These are phyloP conservation scores for Rhododendron vialii DNA, from an alignment of 148 eudicot species.

Conservation along the genomic window DNA sequence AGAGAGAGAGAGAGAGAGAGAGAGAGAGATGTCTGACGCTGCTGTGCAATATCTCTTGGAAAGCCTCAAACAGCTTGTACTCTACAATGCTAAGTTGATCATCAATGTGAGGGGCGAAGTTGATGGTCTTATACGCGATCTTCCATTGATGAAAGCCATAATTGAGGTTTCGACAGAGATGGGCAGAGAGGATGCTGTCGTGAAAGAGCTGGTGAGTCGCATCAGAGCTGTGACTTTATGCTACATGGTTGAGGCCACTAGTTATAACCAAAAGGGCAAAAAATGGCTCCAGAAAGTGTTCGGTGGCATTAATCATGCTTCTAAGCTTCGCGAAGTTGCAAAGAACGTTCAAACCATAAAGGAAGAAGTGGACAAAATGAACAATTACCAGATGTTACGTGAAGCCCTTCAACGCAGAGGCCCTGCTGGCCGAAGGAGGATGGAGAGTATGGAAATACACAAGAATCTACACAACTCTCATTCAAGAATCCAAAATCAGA, in stretches of 20 bases:
- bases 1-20: constrained; percentile 7
- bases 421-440: not conserved
- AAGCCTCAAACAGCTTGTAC: constrained; percentile 24
- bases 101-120: constrained; percentile 18
- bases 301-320: not conserved
- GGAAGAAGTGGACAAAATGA: not conserved
- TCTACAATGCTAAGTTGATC: constrained; percentile 19
- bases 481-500: no score
- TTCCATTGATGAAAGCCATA: constrained; percentile 25
- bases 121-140: constrained; percentile 17
- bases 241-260: constrained; percentile 15
- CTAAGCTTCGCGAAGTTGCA: not conserved
- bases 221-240: constrained; percentile 24
- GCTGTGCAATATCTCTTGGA: constrained; percentile 24
- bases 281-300: not conserved
- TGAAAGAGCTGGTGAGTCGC: constrained; percentile 20
- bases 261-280: constrained; percentile 7
- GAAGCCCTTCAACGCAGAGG: constrained; percentile 8
- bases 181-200: constrained; percentile 10
- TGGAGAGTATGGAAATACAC: no score
- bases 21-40: constrained; percentile 29
- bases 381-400: not conserved
- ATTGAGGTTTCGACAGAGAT: constrained; percentile 19
- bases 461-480: no score
- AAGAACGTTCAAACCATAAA: not conserved